Evolutionary conservation across 805 yeast genomes (phyloP).

Genomic region (Starmerella bombi): DNA sequence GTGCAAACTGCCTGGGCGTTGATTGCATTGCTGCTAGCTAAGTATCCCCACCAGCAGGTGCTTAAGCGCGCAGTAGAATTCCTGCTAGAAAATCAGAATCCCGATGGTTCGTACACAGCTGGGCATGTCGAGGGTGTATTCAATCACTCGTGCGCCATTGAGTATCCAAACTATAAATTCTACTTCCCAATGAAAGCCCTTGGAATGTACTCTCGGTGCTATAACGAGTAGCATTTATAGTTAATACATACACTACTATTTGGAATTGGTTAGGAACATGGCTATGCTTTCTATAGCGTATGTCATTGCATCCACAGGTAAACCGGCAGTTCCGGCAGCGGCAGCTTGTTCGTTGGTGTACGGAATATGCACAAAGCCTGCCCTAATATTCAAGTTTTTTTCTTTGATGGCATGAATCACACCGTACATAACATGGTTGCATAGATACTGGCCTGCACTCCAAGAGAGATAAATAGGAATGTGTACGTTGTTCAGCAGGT

Average conservation of each 20-base stretch:
- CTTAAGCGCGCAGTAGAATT: slow-evolving; percentile 51
- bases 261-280: no score
- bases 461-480: slow-evolving; percentile 14
- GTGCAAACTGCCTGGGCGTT: slow-evolving; percentile 92
- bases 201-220: slow-evolving; percentile 47
- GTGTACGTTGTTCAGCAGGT: background rate
- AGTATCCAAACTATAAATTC: slow-evolving; percentile 86
- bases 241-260: no score
- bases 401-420: slow-evolving; percentile 2
- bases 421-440: slow-evolving; percentile 18
- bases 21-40: slow-evolving; percentile 66
- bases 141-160: slow-evolving; percentile 88
- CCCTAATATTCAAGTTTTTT: slow-evolving; percentile 1
- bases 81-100: slow-evolving; percentile 50
- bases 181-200: slow-evolving; percentile 86
- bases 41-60: slow-evolving; percentile 56
- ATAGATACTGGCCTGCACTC: slow-evolving; percentile 17
- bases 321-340: slow-evolving; percentile 4
- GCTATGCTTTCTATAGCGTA: no score
- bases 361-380: slow-evolving; percentile 19
- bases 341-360: slow-evolving; percentile 10
- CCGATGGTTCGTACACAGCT: slow-evolving; percentile 72
- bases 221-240: no score
- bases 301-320: slow-evolving; percentile 5
- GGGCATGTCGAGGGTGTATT: slow-evolving; percentile 92